Evolutionary conservation across 768 basidiomycete species (phyloP), one percentile per base, ranked within the genome.

Genomic region (Dacryopinax primogenitus): DNA sequence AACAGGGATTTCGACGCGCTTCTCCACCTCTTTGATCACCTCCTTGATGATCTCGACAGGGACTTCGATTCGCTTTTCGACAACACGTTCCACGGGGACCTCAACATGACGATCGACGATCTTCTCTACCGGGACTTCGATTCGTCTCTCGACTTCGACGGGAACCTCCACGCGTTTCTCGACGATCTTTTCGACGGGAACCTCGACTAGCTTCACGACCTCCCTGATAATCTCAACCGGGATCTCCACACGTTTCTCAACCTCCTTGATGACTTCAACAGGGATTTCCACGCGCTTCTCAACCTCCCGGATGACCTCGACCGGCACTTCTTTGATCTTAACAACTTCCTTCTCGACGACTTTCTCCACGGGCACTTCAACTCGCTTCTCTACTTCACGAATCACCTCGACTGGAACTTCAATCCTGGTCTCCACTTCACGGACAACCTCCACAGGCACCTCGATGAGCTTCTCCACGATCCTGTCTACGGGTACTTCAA

Each of bases 331-430:
- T 30, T 62, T 64, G 41, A 66, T 67, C 67, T n/a, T n/a, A n/a
- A n/a, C n/a, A n/a, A 71, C 72, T 30, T 73, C 73, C 35, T 75
- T 69, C 41, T 70, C 66, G 36, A 71, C 71, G 34, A 71, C 64
- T 51, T 69, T 70, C 45, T 72, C 71, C 9, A 73, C 72, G 16
- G 67, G 66, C 11, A 70, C 68, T 58, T 74, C 72, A 4, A 69
- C 67, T 16, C 66, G 65, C 65, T 70, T 69, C 63, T 70, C 70
- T 35, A 73, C 30, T 30, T 58, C 51, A 6, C 51, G 51, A 18
- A 58, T 58, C 26, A 58, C 51, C 51, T 58, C 69, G 35, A 69
- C 62, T 30, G 66, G 63, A 21, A 72, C 63, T 35, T 72, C 73
- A 28, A 70, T 66, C n/a, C 66, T 68, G 36, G 67, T 69, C 63